Base-by-base conservation (phyloP, 164 flowering plant species). In the Brasenia schreberi region DNA sequence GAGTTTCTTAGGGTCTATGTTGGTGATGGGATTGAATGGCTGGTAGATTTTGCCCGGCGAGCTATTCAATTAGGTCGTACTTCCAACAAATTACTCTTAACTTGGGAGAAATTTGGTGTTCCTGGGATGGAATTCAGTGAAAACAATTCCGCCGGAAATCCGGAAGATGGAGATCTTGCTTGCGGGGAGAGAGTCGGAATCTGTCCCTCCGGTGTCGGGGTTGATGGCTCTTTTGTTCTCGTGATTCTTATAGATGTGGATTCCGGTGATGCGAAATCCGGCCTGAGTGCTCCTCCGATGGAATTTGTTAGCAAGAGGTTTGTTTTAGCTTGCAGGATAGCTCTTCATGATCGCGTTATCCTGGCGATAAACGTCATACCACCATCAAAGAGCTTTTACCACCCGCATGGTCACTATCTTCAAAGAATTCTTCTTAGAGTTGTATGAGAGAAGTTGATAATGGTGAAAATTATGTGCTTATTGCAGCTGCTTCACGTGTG, bases 191-290 rank as follows among this genome's bases (percentile, higher is more conserved):
- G 33, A 61, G 19, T n/a, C 9, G 63, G 12, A 9, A 61, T 9
- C 56, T 49, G 56, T 14, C 56, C 56, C 10, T 14, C 16, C 1
- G 14, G 53, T 9, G 61, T 45, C 19, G 65, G 33, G 65, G 65
- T 42, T n/a, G n/a, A 39, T 65, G 73, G 63, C 19, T 27, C 33
- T 19, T 66, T 71, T 60, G 77, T 85, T 68, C 87, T 91, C 76
- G 90, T 84, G 14, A 72, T 94, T 10, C 80, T 87, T 91, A 87
- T 90, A 67, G 98, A 94, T 80, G 73, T 94, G 76, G 98, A 94
- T 79, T 81, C 90, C 0, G 67, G 74, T 73, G 95, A 94, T 81
- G 78, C 71, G 58, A 74, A 65, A 45, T 72, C 59, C 27, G 91
- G 95, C 16, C 59, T 75, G 6, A 75, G 76, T 73, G 96, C 97